Base-by-base conservation (phyloP, 2,329 filamentous ascomycete genomes). In the Alternaria viburni region DNA sequence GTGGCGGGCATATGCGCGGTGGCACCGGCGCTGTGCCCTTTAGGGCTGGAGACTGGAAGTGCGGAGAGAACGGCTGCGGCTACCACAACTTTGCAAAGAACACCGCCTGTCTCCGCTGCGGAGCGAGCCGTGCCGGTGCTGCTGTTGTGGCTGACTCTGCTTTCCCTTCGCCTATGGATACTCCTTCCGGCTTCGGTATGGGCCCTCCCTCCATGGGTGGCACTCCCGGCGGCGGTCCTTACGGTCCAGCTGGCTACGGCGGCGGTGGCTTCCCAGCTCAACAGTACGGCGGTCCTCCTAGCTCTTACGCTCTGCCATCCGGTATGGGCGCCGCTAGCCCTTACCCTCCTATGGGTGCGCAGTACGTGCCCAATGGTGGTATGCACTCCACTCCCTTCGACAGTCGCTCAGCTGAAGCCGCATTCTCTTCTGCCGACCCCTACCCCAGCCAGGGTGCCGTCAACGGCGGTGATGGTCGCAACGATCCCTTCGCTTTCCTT, bases 1-100 rank as follows among this genome's bases (percentile, higher is more conserved):
- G 71, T 17, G 73, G 74, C 44, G 76, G 91, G 64, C 90, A 92
- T 70, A 82, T 83, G 65, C 84, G 85, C 65, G 92, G 93, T 86
- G 92, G 93, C 86, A 86, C 92, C 67, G 91, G 92, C 71, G 91
- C 93, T 51, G 96, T 99, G 46, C 96, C 96, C 15, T 99, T 99
- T 90, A 92, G 96, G 76, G 96, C 96, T 59, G 96, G 96, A 77
- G 96, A 99, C 78, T 99, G 96, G 96, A 97, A 97, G 82, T 99
- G 96, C 77, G 96, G 96, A 60, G 96, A 96, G 69, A 96, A 99
- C 77, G 93, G 94, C 41, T 99, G 96, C 79, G 93, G 92, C 62
- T 99, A 99, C 81, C 96, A 99, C 85, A 99, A 99, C 84, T 99
- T 99, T 79, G 96, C 96, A 66, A 99, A 99, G 88, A 99, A 99